A percentile compares a stretch with the other conserved stretches of the same genome.
Evolutionary conservation across 805 yeast species (phyloP).

Genomic region (Suhomyces pyralidae): DNA sequence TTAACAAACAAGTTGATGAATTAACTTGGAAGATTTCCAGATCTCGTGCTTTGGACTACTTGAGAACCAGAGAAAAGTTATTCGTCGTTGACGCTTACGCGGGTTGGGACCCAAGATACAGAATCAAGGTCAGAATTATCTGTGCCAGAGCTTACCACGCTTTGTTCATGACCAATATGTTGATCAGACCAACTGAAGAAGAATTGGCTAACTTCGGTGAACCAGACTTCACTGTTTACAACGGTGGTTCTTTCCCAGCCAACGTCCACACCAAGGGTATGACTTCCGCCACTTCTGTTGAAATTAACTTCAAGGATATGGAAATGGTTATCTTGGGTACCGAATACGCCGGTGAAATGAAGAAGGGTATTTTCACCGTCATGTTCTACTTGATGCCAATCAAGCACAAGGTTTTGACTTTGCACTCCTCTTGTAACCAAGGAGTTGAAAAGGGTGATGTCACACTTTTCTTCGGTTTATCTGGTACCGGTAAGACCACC

Average conservation of each 20-base stretch:
- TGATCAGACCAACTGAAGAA: constrained; percentile 89
- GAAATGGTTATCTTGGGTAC: constrained; percentile 99
- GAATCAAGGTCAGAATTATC: constrained; percentile 91
- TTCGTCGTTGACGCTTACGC: constrained; percentile 96
- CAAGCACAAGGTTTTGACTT: constrained; percentile 82
- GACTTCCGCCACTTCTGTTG: constrained; percentile 95
- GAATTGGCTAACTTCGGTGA: constrained; percentile 89
- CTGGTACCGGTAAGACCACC: constrained; percentile 98
- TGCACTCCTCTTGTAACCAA: constrained; percentile 94
- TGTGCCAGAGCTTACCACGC: constrained; percentile 99
- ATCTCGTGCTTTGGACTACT: constrained; percentile 94
- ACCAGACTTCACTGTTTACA: constrained; percentile 97
- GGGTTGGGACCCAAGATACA: constrained; percentile 98
- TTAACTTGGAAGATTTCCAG: constrained; percentile 93
- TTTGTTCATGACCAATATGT: constrained; percentile 95
- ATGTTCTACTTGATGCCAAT: constrained; percentile 99
- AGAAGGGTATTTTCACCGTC: constrained; percentile 97
- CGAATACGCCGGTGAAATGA: constrained; percentile 99
- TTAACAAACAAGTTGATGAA: constrained; percentile 90
- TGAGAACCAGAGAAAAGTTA: constrained; percentile 91
- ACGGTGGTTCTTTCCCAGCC: constrained; percentile 99
- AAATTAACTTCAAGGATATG: constrained; percentile 94
- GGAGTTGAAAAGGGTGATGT: constrained; percentile 80
- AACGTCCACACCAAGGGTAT: constrained; percentile 93
- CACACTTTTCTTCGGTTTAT: constrained; percentile 91